phyloP scores from a whole-genome alignment of 140 eudicot species.

The Eryngium alpinum region DNA sequence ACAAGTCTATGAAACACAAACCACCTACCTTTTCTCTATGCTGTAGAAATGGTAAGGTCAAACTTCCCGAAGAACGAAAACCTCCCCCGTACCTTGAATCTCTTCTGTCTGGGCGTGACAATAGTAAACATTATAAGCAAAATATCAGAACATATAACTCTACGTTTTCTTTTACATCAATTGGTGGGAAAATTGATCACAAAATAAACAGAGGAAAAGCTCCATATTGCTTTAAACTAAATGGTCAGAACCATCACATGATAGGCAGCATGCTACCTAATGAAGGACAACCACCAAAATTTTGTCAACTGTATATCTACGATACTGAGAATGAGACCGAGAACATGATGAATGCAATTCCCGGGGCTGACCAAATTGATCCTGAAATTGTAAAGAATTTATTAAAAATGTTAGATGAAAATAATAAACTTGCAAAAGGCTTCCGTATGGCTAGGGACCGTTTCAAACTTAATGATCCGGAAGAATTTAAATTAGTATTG shows the following conservation, averaged over 20 bases:
- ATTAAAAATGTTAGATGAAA: no score
- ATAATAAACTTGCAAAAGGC: background rate
- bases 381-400: background rate
- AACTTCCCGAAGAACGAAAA: background rate
- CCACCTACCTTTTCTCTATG: background rate
- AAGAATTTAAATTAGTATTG: background rate
- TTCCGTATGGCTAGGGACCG: background rate
- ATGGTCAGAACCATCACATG: background rate
- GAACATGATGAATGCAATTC: background rate
- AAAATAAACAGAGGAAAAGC: background rate
- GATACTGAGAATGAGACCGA: background rate
- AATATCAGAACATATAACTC: background rate
- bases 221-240: background rate
- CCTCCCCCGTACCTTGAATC: background rate
- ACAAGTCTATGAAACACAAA: background rate
- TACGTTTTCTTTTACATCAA: background rate
- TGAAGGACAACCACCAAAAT: background rate
- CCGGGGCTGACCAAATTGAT: background rate
- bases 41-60: background rate
- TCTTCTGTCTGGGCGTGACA: background rate
- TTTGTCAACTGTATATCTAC: background rate
- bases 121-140: background rate
- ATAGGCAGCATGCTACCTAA: background rate
- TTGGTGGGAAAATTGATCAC: background rate
- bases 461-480: background rate